A percentile compares a stretch with the other conserved stretches of the same genome.
phyloP scores from a whole-genome alignment of 768 basidiomycete genomes.

The Pulveroboletus frians region DNA sequence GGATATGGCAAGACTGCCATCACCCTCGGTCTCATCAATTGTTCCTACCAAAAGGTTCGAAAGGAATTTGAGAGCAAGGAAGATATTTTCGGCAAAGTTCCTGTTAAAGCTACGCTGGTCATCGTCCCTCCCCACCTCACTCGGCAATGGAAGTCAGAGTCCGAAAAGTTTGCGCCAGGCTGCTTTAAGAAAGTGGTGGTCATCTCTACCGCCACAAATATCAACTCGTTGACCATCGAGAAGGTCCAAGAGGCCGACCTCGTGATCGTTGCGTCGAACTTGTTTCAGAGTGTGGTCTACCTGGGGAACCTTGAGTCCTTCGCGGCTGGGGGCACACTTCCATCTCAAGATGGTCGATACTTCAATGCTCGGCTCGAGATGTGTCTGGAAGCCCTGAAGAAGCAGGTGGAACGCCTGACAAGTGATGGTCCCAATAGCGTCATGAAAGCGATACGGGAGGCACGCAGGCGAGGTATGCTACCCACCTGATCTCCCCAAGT shows the following conservation, averaged over 20 bases:
- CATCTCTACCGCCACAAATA: conserved; percentile 60
- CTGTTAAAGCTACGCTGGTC: conserved; percentile 75
- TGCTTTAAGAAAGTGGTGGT: conserved; percentile 48
- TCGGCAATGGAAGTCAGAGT: conserved; percentile 86
- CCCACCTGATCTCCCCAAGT: not conserved
- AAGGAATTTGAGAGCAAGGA: conserved; percentile 53
- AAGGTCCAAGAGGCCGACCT: conserved; percentile 79
- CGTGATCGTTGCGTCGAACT: conserved; percentile 76
- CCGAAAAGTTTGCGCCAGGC: conserved; percentile 64
- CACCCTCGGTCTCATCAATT: conserved; percentile 83
- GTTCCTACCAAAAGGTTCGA: conserved; percentile 49
- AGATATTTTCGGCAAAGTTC: conserved; percentile 54
- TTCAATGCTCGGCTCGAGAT: conserved; percentile 80
- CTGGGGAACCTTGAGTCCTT: conserved; percentile 70
- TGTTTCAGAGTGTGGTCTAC: conserved; percentile 79
- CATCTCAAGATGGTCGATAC: conserved; percentile 78
- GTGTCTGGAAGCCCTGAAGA: conserved; percentile 49
- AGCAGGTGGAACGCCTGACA: conserved; percentile 65
- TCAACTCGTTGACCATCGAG: conserved; percentile 70
- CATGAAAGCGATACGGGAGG: conserved; percentile 57
- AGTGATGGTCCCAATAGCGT: conserved; percentile 60
- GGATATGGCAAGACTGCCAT: conserved; percentile 98
- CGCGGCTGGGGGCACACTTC: conserved; percentile 62
- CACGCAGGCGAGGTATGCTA: conserved; percentile 53
- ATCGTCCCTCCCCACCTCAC: conserved; percentile 89